Base-by-base conservation (phyloP, 2,329 filamentous ascomycete genomes). In the Knufia petricola region DNA sequence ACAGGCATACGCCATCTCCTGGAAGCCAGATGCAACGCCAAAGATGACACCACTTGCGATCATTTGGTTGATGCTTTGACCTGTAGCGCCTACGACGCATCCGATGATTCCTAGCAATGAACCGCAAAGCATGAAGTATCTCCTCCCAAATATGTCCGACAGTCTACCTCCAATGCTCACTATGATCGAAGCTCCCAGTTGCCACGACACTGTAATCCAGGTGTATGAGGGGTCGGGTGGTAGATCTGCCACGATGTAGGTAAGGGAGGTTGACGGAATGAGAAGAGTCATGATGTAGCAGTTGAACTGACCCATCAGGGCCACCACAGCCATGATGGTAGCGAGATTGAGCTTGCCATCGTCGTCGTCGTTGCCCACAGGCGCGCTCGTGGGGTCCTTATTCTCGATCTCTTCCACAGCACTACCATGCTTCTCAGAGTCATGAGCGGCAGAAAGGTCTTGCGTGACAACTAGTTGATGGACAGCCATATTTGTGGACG, bases 1-100 rank as follows among this genome's bases (percentile, higher is more conserved):
- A 28, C 66, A 63, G 30, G 63, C 65, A 48, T 59, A 61, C 59
- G 64, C 68, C n/a, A 63, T 66, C 19, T 68, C 58, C 54, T 70
- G 66, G 3, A 63, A 61, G 3, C 66, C 56, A 2, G 61, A 63
- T 3, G 64, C 65, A 13, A 66, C 57, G 19, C 68, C 69, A 44
- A 62, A 59, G 36, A 70, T 58, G 19, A 63, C 61, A 48, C 60
- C 65, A 34, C 63, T 66, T 1, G 56, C 63, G 48, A 70, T 67
- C 30, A 70, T 51, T 12, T 61, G 61, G 37, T 60, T 59, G 49
- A 71, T 59, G 31, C 56, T 61, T 28, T 62, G 58, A 3, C 67
- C 67, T 7, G 61, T 62, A 10, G 64, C 64, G 46, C 63, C 62
- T 40, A 69, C 58, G 40, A 70, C 63, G 42, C 59, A 59, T 6